Evolutionary conservation across 805 yeast genomes (phyloP), one percentile per base, ranked within the genome.

Genomic region (Huiozyma naganishii): DNA sequence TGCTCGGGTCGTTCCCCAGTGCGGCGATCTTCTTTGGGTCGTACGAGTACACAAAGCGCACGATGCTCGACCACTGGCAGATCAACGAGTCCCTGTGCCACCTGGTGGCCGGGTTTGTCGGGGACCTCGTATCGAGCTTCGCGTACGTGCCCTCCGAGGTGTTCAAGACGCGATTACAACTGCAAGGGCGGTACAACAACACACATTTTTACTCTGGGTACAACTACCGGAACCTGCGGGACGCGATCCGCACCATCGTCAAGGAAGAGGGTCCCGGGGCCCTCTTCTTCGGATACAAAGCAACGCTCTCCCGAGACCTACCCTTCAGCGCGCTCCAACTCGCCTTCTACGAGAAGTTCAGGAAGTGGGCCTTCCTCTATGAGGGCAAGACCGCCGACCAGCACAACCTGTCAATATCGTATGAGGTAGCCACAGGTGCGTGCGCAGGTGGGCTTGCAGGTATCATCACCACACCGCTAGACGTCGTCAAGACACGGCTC

Each of bases 61-160:
- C 63, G 33, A 64, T 89, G 66, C 81, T 85, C 37, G 70, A 74
- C 43, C 79, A 77, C 29, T 76, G 69, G 55, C 71, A 74, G 7
- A 50, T 82, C 6, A 85, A 88, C 53, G 96, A 88, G 48, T 85
- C 95, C 0, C 51, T 83, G 8, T 68, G 95, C 7, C 90, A 86
- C 59, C 70, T 92, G 41, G 67, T 78, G 1, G 89, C 95, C 1
- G 98, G 98, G 0, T 79, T 92, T 43, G 53, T 89, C n/a, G 99
- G 97, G 28, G 99, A 92, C 62, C 72, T 92, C 46, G 89, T 86
- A 4, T 82, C 92, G 23, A 83, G 94, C 52, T 62, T 92, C 6
- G 80, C 86, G 32, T 92, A 90, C 54, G 99, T 92, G 7, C 99
- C 99, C 6, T 79, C 89, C 29, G 99, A 92, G 59, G 97, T 92